Evolutionary conservation across 176 grass and related monocot species (phyloP), one percentile per base, ranked within the genome.

Genomic region (Aechmea fasciata): DNA sequence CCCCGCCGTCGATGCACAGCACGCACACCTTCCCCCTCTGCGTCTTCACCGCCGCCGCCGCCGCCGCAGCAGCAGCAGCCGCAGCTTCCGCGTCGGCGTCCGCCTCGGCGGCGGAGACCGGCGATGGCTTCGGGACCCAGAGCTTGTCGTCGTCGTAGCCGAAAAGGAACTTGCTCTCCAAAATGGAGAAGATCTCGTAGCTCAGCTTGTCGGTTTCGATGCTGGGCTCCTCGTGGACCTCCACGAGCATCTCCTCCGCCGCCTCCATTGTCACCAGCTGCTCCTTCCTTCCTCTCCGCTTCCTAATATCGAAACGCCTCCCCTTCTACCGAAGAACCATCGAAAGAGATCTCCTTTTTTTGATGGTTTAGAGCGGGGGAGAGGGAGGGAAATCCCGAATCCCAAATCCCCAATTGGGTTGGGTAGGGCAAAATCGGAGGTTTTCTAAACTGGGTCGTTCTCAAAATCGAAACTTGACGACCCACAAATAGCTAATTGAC

Each of bases 111-210:
- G 74, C 69, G 79, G 84, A 70, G 78, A 77, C 72, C 78, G 76
- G 72, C 79, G 87, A 48, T 79, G 70, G 53, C 33, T 49, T 69
- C 2, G 75, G 49, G 14, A 53, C 23, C 73, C 73, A 75, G 23
- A 75, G 9, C 11, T 77, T 77, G 28, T 84, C 84, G 63, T 99
- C 90, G 13, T 86, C 87, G 72, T 99, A 99, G 26, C 95, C 95
- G 75, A 99, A 99, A 47, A 99, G 64, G 78, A 99, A 99, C 81
- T 99, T 99, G 90, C 90, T 99, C 83, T 99, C 95, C 54, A 99
- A 79, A 69, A 99, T 94, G 54, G 95, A 99, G 67, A 99, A 99
- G 23, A 99, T 99, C 78, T 99, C 95, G 80, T 94, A 93, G 84
- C 71, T 99, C 50, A 99, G 86, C 81, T 93, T 99, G 77, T 99